These are phyloP conservation scores for Neohortaea acidophila DNA, from an alignment of 495 filamentous ascomycete species.

Conservation along the genomic window DNA sequence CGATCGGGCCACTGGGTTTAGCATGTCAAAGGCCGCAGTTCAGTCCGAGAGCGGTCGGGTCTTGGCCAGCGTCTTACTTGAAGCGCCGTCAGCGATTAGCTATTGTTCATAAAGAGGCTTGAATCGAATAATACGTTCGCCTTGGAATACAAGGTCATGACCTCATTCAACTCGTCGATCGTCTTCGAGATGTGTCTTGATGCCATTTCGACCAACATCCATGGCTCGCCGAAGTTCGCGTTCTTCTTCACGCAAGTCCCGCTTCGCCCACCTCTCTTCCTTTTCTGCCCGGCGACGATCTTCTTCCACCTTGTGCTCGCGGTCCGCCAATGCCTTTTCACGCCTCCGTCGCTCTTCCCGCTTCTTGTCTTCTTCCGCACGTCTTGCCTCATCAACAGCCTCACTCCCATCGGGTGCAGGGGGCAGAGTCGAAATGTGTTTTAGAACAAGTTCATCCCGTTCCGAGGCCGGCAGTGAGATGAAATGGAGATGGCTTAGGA, in stretches of 20 bases:
- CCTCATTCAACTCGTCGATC: too few relatives aligned
- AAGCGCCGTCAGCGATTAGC: too few relatives aligned
- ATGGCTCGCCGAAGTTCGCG: conserved; percentile 56
- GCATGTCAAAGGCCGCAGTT: too few relatives aligned
- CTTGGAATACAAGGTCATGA: too few relatives aligned
- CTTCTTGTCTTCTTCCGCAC: conserved; percentile 50
- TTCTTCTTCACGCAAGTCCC: conserved; percentile 58
- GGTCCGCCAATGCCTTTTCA: conserved; percentile 59
- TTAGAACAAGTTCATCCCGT: conserved; percentile 59
- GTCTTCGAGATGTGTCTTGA: too few relatives aligned
- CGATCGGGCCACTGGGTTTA: too few relatives aligned
- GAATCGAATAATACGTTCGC: too few relatives aligned
- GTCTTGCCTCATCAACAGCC: conserved; percentile 29
- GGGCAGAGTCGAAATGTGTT: conserved; percentile 58
- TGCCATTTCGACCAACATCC: too few relatives aligned
- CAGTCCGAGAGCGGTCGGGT: too few relatives aligned
- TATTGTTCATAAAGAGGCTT: too few relatives aligned
- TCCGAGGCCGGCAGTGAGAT: conserved; percentile 55
- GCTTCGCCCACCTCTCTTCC: conserved; percentile 49
- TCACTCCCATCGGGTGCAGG: conserved; percentile 44
- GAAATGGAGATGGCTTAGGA: conserved; percentile 66
- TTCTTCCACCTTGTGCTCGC: conserved; percentile 57
- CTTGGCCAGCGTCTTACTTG: too few relatives aligned
- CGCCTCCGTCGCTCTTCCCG: conserved; percentile 49
- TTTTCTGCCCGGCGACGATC: conserved; percentile 55